These are phyloP conservation scores for Drechmeria coniospora DNA, from an alignment of 2,329 filamentous ascomycete genomes.

Conservation along the genomic window DNA sequence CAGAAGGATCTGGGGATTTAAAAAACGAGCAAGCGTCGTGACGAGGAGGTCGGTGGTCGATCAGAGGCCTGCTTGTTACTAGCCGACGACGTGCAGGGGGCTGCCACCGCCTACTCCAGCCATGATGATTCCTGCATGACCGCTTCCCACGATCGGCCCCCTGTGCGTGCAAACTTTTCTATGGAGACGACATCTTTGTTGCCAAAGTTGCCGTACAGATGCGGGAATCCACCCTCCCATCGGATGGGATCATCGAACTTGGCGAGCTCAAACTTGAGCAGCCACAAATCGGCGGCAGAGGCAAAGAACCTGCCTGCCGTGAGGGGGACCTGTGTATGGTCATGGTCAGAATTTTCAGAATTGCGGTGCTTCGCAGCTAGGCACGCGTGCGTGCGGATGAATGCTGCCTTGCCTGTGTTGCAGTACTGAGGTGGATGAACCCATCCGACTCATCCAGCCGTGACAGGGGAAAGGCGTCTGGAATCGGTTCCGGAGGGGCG, in stretches of 20 bases:
- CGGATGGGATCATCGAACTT: conserved; percentile 27
- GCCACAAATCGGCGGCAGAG: conserved; percentile 23
- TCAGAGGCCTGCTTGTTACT: no score
- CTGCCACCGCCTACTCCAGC: conserved; percentile 1
- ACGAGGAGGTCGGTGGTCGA: no score
- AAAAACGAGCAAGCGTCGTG: not conserved
- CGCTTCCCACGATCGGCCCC: conserved; percentile 30
- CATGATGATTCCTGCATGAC: conserved; percentile 15
- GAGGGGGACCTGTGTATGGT: conserved; percentile 23
- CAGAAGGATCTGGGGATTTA: conserved; percentile 59
- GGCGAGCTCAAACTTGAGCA: conserved; percentile 37
- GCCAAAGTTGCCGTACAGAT: conserved; percentile 44
- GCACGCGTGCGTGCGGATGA: not conserved
- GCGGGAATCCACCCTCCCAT: conserved; percentile 44
- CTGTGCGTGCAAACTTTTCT: conserved; percentile 28
- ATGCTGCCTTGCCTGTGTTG: conserved; percentile 29
- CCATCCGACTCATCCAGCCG: conserved; percentile 44
- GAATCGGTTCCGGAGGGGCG: conserved; percentile 36
- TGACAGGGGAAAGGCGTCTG: conserved; percentile 38
- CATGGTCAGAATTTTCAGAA: no score
- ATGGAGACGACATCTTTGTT: conserved; percentile 31
- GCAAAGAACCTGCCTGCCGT: conserved; percentile 31
- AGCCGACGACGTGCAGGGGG: no score
- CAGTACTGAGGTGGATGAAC: conserved; percentile 45
- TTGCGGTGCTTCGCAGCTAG: not conserved